Percentiles rank a stretch among this genome's conserved stretches.
Conservation (phyloP, 345 rosid genomes). For the Tarenaya hassleriana region DNA sequence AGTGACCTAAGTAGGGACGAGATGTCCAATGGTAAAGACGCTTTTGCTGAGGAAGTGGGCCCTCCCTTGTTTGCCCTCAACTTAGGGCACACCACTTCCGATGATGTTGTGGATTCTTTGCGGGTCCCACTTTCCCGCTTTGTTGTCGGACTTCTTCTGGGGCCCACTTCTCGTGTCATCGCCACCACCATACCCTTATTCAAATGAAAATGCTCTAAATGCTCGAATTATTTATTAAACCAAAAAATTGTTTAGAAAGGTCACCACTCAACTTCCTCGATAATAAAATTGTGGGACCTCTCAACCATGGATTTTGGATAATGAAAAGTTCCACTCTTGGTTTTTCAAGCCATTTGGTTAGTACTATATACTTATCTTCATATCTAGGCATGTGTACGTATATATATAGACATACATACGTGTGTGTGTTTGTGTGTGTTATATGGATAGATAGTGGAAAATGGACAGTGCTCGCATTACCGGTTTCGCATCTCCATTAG, state of each 20-base stretch:
- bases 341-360: not conserved
- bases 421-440: too few relatives aligned
- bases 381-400: too few relatives aligned
- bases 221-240: too few relatives aligned
- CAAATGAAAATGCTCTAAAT: too few relatives aligned
- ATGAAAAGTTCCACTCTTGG: not conserved
- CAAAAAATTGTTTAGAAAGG: too few relatives aligned
- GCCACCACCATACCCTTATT: too few relatives aligned
- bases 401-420: too few relatives aligned
- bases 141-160: conserved; percentile 7
- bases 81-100: conserved; percentile 19
- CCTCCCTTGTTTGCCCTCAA: conserved; percentile 15
- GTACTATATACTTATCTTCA: too few relatives aligned
- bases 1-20: conserved; percentile 25
- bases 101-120: conserved; percentile 23
- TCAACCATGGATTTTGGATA: not conserved
- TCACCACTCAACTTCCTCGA: too few relatives aligned
- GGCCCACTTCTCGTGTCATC: not conserved
- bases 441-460: too few relatives aligned
- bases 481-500: too few relatives aligned
- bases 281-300: not conserved
- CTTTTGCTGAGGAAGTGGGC: conserved; percentile 12
- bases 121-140: not conserved
- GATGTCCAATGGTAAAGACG: conserved; percentile 18
- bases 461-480: too few relatives aligned